Evolutionary conservation across 2,329 filamentous ascomycete species (phyloP).

Genomic region (Bipolaris sorokiniana): DNA sequence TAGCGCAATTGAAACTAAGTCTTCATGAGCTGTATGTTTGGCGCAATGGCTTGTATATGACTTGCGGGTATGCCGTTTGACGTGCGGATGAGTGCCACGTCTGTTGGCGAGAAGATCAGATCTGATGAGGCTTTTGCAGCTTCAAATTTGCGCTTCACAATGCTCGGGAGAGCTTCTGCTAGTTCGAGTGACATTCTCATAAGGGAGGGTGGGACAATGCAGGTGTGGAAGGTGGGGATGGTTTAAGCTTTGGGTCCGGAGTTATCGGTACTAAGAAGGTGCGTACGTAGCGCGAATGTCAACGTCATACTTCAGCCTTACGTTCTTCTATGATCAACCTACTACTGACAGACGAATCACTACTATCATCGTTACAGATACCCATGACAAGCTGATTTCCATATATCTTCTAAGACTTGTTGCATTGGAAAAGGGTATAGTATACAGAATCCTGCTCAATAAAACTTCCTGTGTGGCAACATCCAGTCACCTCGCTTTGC

Average conservation of each 20-base stretch:
- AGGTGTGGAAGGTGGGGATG: not conserved
- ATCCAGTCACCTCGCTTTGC: slow-evolving; percentile 9
- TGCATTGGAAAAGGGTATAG: not conserved
- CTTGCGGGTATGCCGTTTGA: slow-evolving; percentile 47
- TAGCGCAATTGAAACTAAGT: slow-evolving; percentile 75
- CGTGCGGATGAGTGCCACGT: slow-evolving; percentile 48
- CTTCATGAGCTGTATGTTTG: slow-evolving; percentile 19
- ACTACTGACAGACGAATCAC: no score
- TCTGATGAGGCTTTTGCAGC: slow-evolving; percentile 44
- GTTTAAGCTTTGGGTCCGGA: slow-evolving; percentile 3
- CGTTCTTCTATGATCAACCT: not conserved
- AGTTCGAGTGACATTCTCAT: slow-evolving; percentile 42
- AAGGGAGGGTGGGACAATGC: not conserved
- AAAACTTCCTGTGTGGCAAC: not conserved
- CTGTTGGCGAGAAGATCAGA: slow-evolving; percentile 50
- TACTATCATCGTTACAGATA: slow-evolving; percentile 2
- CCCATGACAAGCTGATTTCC: not conserved
- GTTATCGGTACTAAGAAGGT: slow-evolving; percentile 4
- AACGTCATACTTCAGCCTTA: slow-evolving; percentile 10
- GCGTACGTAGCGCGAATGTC: not conserved
- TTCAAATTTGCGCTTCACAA: slow-evolving; percentile 49
- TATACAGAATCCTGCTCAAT: slow-evolving; percentile 1
- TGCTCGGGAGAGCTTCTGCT: slow-evolving; percentile 41
- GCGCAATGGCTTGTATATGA: slow-evolving; percentile 12
- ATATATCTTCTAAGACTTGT: not conserved